Conservation (phyloP, 768 basidiomycete genomes). For the Boletellus ananas region DNA sequence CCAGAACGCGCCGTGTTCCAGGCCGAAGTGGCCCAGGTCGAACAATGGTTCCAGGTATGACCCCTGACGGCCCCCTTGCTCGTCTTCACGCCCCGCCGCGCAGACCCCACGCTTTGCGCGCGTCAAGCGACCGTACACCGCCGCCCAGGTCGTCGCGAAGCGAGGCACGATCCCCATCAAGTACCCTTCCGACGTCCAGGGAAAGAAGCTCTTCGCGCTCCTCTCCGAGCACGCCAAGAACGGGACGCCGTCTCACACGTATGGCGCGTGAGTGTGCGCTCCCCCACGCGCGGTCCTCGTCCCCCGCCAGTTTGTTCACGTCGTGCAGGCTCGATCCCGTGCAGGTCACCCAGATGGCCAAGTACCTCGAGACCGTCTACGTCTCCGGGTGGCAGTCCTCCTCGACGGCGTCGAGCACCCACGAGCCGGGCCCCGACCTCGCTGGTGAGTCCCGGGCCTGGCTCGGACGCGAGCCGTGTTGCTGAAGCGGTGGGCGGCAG, state of each 20-base stretch:
- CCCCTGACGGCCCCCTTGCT: slow-evolving; percentile 11
- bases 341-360: slow-evolving; percentile 98
- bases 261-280: slow-evolving; percentile 82
- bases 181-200: slow-evolving; percentile 83
- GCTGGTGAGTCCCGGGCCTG: slow-evolving; percentile 57
- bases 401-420: slow-evolving; percentile 87
- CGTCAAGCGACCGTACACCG: slow-evolving; percentile 89
- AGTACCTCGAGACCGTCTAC: slow-evolving; percentile 97
- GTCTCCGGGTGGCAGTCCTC: slow-evolving; percentile 97
- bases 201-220: slow-evolving; percentile 79
- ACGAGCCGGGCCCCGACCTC: slow-evolving; percentile 98
- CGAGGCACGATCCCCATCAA: slow-evolving; percentile 81
- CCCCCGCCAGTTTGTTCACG: neutral
- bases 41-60: slow-evolving; percentile 89
- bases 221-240: slow-evolving; percentile 73
- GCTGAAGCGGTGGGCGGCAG: slow-evolving; percentile 35
- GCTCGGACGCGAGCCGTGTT: neutral
- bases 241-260: slow-evolving; percentile 88
- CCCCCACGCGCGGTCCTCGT: neutral
- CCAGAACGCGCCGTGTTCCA: slow-evolving; percentile 67
- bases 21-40: slow-evolving; percentile 78
- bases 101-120: slow-evolving; percentile 84
- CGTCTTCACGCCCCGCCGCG: neutral
- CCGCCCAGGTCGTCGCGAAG: slow-evolving; percentile 90
- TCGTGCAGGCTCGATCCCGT: slow-evolving; percentile 89